Evolutionary conservation across 2,329 filamentous ascomycete species (phyloP), one percentile per base, ranked within the genome.

Genomic region (Cryphonectria naterciae): DNA sequence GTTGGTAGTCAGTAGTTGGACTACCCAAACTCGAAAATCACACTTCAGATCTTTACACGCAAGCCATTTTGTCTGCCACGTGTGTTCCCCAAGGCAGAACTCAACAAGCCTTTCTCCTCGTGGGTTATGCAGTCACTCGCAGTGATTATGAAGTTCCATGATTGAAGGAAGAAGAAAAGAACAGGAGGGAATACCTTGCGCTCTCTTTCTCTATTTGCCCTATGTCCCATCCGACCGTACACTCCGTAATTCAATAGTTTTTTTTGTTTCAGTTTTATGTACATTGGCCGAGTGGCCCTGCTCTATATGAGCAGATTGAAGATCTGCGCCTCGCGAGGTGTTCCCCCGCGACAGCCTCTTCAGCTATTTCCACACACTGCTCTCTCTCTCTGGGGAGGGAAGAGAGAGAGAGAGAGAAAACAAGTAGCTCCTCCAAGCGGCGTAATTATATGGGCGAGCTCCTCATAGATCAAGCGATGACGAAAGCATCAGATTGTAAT

Each of bases 231-330:
- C 28, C 25, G 17, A 11, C 25, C 52, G 32, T 46, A 58, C 37
- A 67, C 49, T 28, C 64, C 65, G 22, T n/a, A 67, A 58, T 39
- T 66, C 25, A 54, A 56, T 25, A 15, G 43, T 32, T 46, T 67
- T 22, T 46, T 49, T 49, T 49, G 7, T 49, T 6, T 43, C 15
- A 15, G 1, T 46, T 49, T 67, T 67, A 67, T 67, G 65, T 67
- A 60, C 65, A 67, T 60, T 8, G 43, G 64, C 64, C 64, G 25
- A 22, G 54, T 41, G 58, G 54, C 65, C 65, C 54, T 67, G 37
- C 35, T 39, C 13, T 15, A 32, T 28, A 41, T 32, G 39, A 32
- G 37, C 52, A 60, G 39, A 61, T 35, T 61, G 11, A n/a, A 43
- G 17, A 67, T n/a, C 39, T 61, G 52, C 65, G 25, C 8, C 54